phyloP scores from a whole-genome alignment of 352 stramenopile species.

The Globisporangium alternatum region DNA sequence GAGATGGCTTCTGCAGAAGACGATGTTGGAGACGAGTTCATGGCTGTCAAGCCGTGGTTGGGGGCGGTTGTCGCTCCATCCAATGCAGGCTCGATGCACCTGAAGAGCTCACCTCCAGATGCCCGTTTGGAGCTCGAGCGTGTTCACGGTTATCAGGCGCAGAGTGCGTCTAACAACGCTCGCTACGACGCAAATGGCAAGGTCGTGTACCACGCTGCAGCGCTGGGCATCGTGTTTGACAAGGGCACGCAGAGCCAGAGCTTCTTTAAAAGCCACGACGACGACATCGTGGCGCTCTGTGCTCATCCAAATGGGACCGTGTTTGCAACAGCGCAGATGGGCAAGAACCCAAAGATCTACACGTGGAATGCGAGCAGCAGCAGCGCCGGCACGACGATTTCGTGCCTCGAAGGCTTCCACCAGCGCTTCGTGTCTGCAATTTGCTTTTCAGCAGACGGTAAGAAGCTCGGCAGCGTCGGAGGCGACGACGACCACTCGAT shows the following conservation, averaged over 20 bases:
- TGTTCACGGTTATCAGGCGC: slow-evolving; percentile 76
- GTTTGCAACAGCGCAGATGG: slow-evolving; percentile 87
- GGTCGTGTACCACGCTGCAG: slow-evolving; percentile 79
- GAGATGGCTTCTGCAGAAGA: slow-evolving; percentile 25
- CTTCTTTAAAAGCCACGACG: slow-evolving; percentile 71
- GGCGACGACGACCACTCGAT: slow-evolving; percentile 84
- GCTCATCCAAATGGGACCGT: slow-evolving; percentile 71
- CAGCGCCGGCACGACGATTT: slow-evolving; percentile 23
- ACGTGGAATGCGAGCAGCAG: slow-evolving; percentile 48
- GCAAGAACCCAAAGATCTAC: slow-evolving; percentile 80
- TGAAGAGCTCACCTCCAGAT: slow-evolving; percentile 32
- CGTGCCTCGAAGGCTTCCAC: slow-evolving; percentile 75
- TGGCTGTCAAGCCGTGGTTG: slow-evolving; percentile 88
- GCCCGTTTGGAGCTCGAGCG: slow-evolving; percentile 53
- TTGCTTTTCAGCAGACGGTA: slow-evolving; percentile 67
- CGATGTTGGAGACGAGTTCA: slow-evolving; percentile 83
- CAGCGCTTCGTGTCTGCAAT: slow-evolving; percentile 68
- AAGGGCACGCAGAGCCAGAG: slow-evolving; percentile 33
- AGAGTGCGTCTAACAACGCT: slow-evolving; percentile 79
- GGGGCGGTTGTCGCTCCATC: slow-evolving; percentile 78
- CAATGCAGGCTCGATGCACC: slow-evolving; percentile 33
- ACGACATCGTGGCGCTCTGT: slow-evolving; percentile 84
- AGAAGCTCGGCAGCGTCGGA: slow-evolving; percentile 66
- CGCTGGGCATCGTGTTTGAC: slow-evolving; percentile 72
- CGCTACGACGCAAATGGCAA: slow-evolving; percentile 47